Percentiles rank a stretch among this genome's conserved stretches.
Evolutionary conservation across 805 yeast species (phyloP).

Genomic region (Monosporozyma servazzii): DNA sequence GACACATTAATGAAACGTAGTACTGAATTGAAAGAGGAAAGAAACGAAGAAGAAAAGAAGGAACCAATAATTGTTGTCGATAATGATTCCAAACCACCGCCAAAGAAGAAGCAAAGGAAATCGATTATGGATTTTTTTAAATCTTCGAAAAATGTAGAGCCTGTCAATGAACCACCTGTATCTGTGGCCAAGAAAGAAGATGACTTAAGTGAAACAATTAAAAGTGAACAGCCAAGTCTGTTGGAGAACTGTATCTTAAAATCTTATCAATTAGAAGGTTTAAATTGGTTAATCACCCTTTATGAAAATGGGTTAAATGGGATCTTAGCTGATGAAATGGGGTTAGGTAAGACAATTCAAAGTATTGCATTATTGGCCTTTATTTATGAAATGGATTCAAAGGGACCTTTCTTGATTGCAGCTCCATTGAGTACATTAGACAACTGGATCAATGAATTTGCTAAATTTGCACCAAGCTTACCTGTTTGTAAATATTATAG

Average conservation of each 20-base stretch:
- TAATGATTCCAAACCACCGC: slow-evolving; percentile 16
- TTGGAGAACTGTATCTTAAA: slow-evolving; percentile 56
- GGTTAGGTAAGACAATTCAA: slow-evolving; percentile 88
- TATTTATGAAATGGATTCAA: slow-evolving; percentile 65
- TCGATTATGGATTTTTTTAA: slow-evolving; percentile 20
- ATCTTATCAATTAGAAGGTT: slow-evolving; percentile 80
- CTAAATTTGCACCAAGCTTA: slow-evolving; percentile 61
- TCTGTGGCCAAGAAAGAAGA: slow-evolving; percentile 15
- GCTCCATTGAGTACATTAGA: slow-evolving; percentile 80
- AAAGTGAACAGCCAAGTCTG: slow-evolving; percentile 43
- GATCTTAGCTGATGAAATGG: slow-evolving; percentile 96
- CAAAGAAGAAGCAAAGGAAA: slow-evolving; percentile 12
- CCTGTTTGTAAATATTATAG: slow-evolving; percentile 61
- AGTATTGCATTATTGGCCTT: slow-evolving; percentile 72
- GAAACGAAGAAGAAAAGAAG: slow-evolving; percentile 4
- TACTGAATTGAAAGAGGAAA: slow-evolving; percentile 35
- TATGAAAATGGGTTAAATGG: slow-evolving; percentile 94
- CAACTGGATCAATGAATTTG: slow-evolving; percentile 74
- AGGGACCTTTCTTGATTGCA: slow-evolving; percentile 70
- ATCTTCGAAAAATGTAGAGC: slow-evolving; percentile 7
- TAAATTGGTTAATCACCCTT: slow-evolving; percentile 81
- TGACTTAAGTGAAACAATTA: slow-evolving; percentile 10
- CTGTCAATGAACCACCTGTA: background rate
- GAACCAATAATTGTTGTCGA: slow-evolving; percentile 1
- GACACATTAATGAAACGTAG: slow-evolving; percentile 49